Percentiles rank a stretch among this genome's conserved stretches.
Conservation (phyloP, 169 alveolate species). For the Plasmodium cynomolgi region DNA sequence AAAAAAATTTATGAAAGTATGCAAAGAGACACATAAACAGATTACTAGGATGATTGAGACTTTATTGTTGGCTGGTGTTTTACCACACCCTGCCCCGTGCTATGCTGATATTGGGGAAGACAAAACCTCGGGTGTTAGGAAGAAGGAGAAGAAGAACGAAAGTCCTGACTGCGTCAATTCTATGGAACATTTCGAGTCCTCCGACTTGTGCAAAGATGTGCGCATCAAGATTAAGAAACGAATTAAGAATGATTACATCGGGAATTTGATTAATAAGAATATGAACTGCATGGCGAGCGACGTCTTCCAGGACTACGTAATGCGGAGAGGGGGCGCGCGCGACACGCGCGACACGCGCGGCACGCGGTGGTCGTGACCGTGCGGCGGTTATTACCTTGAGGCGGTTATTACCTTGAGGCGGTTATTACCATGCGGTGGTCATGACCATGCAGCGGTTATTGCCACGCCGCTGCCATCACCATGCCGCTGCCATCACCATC, state of each 20-base stretch:
- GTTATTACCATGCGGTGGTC: too few species aligned
- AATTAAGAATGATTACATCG: constrained; percentile 44
- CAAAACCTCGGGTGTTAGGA: not conserved
- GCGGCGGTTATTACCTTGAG: too few species aligned
- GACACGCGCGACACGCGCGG: not conserved
- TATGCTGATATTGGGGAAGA: constrained; percentile 41
- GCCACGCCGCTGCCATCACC: too few species aligned
- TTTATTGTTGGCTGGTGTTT: constrained; percentile 34
- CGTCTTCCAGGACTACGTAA: constrained; percentile 66
- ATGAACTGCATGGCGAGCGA: constrained; percentile 67
- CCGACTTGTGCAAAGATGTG: constrained; percentile 58
- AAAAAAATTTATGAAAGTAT: constrained; percentile 35
- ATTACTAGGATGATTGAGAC: constrained; percentile 62
- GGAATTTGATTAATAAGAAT: constrained; percentile 42
- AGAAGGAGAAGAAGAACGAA: constrained; percentile 55
- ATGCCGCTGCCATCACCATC: too few species aligned
- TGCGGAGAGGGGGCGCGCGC: not conserved
- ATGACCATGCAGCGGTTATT: too few species aligned
- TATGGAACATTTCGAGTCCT: constrained; percentile 57
- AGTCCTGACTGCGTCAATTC: not conserved
- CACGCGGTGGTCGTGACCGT: too few species aligned
- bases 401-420: too few species aligned
- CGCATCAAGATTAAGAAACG: constrained; percentile 42
- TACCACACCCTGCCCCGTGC: constrained; percentile 59
- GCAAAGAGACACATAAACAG: constrained; percentile 71